Evolutionary conservation across 345 rosid genomes (phyloP).

Genomic region (Eucalyptus tenuipes): DNA sequence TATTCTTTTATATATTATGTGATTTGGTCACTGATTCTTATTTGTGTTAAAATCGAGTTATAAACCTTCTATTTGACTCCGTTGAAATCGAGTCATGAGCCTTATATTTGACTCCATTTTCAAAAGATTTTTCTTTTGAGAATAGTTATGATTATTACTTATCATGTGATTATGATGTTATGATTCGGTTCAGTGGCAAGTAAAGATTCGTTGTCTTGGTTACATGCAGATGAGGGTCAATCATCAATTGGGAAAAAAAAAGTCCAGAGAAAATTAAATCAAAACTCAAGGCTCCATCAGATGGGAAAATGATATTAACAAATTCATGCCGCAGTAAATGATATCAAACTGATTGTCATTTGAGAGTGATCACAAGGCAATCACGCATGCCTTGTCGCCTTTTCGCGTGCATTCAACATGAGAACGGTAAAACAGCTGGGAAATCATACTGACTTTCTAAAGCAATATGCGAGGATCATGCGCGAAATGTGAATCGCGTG

Average conservation of each 20-base stretch:
- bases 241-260: not conserved
- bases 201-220: not conserved
- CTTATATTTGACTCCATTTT: not conserved
- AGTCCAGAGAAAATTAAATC: not conserved
- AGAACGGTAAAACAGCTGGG: not conserved
- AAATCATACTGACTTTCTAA: not conserved
- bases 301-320: not conserved
- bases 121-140: not conserved
- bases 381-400: not conserved
- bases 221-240: not conserved
- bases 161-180: not conserved
- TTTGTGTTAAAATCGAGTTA: not conserved
- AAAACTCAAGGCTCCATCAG: not conserved
- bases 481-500: not conserved
- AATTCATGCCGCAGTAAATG: not conserved
- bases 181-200: not conserved
- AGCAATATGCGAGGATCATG: not conserved
- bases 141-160: not conserved
- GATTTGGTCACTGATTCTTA: accelerated
- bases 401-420: not conserved
- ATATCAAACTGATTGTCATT: not conserved
- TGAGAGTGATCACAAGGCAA: not conserved
- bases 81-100: not conserved
- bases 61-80: not conserved
- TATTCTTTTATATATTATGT: not conserved